Conservation (phyloP, 1,284 basidiomycete species). For the Cerrena zonata region DNA sequence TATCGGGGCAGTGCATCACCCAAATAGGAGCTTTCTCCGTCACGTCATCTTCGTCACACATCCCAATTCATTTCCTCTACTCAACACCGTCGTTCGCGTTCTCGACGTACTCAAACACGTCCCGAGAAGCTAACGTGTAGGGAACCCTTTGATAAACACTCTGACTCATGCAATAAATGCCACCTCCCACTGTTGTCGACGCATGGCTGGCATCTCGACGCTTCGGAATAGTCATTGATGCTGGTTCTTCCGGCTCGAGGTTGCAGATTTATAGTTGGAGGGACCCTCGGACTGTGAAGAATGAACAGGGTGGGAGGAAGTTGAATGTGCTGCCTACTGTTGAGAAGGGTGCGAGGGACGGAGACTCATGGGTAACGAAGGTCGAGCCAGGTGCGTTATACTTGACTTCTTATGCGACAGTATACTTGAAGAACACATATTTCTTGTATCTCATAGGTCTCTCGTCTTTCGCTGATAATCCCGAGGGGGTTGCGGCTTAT, state of each 20-base stretch:
- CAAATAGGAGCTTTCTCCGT: neutral
- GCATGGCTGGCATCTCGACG: conserved; percentile 73
- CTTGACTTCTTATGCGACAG: too few relatives aligned
- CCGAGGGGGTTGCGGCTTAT: conserved; percentile 69
- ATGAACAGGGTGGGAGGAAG: conserved; percentile 41
- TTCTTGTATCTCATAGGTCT: conserved; percentile 60
- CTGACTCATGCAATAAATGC: conserved; percentile 42
- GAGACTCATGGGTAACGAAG: conserved; percentile 84
- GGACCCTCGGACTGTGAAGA: conserved; percentile 59
- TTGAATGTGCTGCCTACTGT: conserved; percentile 68
- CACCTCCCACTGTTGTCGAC: conserved; percentile 62
- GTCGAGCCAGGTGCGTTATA: conserved; percentile 76
- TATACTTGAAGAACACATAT: conserved; percentile 3
- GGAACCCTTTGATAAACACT: neutral
- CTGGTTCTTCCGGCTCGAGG: conserved; percentile 93
- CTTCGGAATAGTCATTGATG: conserved; percentile 96
- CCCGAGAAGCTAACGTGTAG: neutral
- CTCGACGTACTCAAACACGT: neutral
- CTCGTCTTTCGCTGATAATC: conserved; percentile 73
- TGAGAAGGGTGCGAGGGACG: conserved; percentile 82
- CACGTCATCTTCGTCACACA: neutral
- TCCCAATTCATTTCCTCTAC: neutral
- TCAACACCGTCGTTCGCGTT: neutral
- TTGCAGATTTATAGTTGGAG: conserved; percentile 97
- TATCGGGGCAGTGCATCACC: neutral